Percentiles rank a stretch among this genome's conserved stretches.
Evolutionary conservation across 805 yeast species (phyloP).

Genomic region (Zygosaccharomyces rouxii): DNA sequence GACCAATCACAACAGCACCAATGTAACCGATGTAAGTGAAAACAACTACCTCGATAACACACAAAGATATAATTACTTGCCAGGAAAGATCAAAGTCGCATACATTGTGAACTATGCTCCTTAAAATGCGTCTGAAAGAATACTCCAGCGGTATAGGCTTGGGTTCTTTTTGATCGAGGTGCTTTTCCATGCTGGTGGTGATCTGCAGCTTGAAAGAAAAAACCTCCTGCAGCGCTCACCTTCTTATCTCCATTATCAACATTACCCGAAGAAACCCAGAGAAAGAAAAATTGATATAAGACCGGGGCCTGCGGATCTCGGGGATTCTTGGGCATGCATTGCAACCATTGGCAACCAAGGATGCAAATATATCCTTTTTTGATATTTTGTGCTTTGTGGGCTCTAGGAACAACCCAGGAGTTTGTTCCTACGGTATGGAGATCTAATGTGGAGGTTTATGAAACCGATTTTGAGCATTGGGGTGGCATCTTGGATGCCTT

Average conservation of each 20-base stretch:
- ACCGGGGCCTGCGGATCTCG: no score
- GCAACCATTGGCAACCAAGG: no score
- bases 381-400: not conserved
- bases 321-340: no score
- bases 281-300: no score
- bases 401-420: not conserved
- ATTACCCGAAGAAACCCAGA: no score
- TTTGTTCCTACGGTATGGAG: not conserved
- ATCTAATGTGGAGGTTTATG: not conserved
- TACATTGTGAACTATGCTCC: not conserved
- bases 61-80: not conserved
- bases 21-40: not conserved
- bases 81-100: not conserved
- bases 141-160: not conserved
- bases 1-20: no score
- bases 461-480: no score
- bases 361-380: not conserved
- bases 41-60: no score
- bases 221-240: no score
- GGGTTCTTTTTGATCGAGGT: not conserved
- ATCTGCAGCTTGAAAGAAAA: no score
- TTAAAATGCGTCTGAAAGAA: no score
- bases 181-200: not conserved
- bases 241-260: no score
- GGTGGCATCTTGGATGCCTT: not conserved